Evolutionary conservation across 306 rosid species (phyloP).

Genomic region (Vicia faba): DNA sequence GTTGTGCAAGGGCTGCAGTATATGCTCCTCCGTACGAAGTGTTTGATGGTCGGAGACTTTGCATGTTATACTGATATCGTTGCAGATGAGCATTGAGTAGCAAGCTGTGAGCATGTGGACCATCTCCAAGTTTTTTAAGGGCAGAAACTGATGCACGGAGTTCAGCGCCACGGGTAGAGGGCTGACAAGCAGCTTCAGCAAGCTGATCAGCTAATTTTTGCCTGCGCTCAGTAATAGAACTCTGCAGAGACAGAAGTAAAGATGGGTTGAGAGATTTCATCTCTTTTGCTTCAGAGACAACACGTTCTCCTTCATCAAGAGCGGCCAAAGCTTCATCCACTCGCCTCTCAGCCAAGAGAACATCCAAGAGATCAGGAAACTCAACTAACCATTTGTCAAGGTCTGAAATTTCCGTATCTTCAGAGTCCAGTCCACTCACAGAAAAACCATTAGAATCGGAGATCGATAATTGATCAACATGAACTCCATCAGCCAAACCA

Average conservation of each 20-base stretch:
- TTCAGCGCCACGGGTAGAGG: constrained; percentile 91
- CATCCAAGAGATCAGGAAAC: constrained; percentile 93
- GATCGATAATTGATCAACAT: constrained; percentile 57
- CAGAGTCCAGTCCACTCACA: constrained; percentile 52
- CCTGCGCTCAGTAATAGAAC: constrained; percentile 69
- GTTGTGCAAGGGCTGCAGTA: constrained; percentile 97
- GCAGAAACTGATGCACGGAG: constrained; percentile 90
- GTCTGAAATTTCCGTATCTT: constrained; percentile 66
- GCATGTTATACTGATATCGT: constrained; percentile 90
- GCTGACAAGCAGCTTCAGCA: constrained; percentile 99
- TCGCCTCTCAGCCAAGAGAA: constrained; percentile 92
- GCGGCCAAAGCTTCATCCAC: constrained; percentile 89
- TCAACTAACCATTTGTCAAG: constrained; percentile 87
- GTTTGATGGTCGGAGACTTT: constrained; percentile 91
- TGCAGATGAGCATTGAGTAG: constrained; percentile 87
- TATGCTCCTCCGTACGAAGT: constrained; percentile 98
- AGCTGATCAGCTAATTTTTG: constrained; percentile 94
- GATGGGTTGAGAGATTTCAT: constrained; percentile 62
- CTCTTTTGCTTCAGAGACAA: constrained; percentile 74
- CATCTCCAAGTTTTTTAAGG: constrained; percentile 94
- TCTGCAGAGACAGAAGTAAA: constrained; percentile 62
- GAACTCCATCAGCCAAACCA: constrained; percentile 93
- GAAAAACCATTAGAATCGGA: constrained; percentile 57
- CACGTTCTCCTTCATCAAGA: constrained; percentile 84
- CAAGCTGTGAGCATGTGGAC: constrained; percentile 89